phyloP scores from a whole-genome alignment of 2,329 filamentous ascomycete species.

The Parafenestella ontariensis region DNA sequence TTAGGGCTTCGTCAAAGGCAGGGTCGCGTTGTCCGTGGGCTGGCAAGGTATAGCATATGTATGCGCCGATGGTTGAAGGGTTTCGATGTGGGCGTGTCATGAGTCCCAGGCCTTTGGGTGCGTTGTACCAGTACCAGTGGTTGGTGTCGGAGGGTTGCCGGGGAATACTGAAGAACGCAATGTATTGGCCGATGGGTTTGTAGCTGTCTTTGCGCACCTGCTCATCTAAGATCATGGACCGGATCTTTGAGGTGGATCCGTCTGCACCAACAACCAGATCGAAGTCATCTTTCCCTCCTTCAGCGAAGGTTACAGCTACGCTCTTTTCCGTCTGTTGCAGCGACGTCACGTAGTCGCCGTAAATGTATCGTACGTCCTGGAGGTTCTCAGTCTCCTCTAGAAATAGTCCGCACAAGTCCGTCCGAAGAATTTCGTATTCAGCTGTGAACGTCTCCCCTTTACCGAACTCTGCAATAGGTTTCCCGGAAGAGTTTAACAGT shows the following conservation, averaged over 20 bases:
- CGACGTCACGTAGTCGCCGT: slow-evolving; percentile 18
- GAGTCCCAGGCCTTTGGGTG: slow-evolving; percentile 28
- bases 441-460: slow-evolving; percentile 34
- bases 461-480: slow-evolving; percentile 26
- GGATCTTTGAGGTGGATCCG: slow-evolving; percentile 33
- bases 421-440: slow-evolving; percentile 45
- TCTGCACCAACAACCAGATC: slow-evolving; percentile 42
- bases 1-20: slow-evolving; percentile 21
- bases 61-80: slow-evolving; percentile 31
- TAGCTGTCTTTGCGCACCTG: slow-evolving; percentile 22
- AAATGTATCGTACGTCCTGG: slow-evolving; percentile 11
- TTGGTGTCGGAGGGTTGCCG: slow-evolving; percentile 23
- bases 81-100: slow-evolving; percentile 37
- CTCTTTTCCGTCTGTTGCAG: slow-evolving; percentile 27
- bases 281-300: slow-evolving; percentile 28
- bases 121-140: slow-evolving; percentile 35
- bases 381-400: slow-evolving; percentile 19
- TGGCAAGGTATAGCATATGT: slow-evolving; percentile 32
- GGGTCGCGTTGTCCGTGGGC: slow-evolving; percentile 14
- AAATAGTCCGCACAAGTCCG: slow-evolving; percentile 46
- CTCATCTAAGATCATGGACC: slow-evolving; percentile 33
- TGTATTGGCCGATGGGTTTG: slow-evolving; percentile 33
- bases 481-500: slow-evolving; percentile 39
- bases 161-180: slow-evolving; percentile 43
- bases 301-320: slow-evolving; percentile 32